Percentiles rank a stretch among this genome's conserved stretches.
Conservation (phyloP, 2,329 filamentous ascomycete species). For the Biscogniauxia marginata region DNA sequence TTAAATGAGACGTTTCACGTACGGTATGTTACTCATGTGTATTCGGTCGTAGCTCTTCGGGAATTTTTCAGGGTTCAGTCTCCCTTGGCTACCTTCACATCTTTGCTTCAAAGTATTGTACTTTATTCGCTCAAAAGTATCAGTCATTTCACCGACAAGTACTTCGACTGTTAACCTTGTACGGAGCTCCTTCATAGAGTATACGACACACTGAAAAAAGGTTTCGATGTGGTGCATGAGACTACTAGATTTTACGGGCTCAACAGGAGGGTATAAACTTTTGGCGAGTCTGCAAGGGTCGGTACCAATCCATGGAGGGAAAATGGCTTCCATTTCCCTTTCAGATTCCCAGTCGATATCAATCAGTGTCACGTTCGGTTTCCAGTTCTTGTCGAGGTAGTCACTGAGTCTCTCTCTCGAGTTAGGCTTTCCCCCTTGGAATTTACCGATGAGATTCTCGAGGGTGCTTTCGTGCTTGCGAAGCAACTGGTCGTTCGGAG, state of each 20-base stretch:
- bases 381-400: conserved; percentile 18
- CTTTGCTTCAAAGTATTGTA: background rate
- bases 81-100: too few species aligned
- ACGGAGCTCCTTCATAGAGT: too few species aligned
- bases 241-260: too few species aligned
- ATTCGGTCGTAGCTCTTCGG: too few species aligned
- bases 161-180: too few species aligned
- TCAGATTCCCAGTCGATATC: conserved; percentile 17
- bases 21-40: too few species aligned
- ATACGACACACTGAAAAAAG: too few species aligned
- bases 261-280: background rate
- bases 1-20: too few species aligned
- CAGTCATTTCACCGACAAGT: too few species aligned
- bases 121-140: too few species aligned
- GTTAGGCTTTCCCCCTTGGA: background rate
- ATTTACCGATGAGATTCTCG: conserved; percentile 7
- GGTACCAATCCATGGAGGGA: background rate
- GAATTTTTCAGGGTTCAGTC: too few species aligned
- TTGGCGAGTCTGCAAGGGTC: background rate
- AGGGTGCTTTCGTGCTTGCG: conserved; percentile 4
- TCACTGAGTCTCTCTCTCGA: conserved; percentile 3
- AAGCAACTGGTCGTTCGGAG: background rate
- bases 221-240: too few species aligned
- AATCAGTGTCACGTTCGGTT: conserved; percentile 15
- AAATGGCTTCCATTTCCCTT: background rate